Conservation (phyloP, 2,329 filamentous ascomycete species). For the Nemania sp. region DNA sequence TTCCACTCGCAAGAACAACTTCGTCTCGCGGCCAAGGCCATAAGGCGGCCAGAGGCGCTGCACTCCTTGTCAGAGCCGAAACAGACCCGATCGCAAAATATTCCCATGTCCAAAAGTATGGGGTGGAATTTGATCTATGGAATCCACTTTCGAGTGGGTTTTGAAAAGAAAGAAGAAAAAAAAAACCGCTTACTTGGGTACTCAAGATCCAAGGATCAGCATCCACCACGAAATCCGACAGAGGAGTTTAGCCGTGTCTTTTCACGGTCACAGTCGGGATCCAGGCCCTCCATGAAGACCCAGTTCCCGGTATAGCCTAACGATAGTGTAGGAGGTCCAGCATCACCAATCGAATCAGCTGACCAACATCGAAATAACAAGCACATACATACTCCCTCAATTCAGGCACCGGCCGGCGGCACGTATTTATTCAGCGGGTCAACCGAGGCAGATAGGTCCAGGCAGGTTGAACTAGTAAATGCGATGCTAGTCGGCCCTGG, state of each 20-base stretch:
- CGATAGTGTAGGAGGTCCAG: neutral
- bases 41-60: conserved; percentile 8
- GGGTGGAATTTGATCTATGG: neutral
- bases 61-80: conserved; percentile 5
- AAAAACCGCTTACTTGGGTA: neutral
- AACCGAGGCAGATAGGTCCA: neutral
- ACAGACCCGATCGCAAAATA: conserved; percentile 7
- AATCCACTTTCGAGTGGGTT: conserved; percentile 6
- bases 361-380: neutral
- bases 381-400: neutral
- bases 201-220: no score
- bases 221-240: no score
- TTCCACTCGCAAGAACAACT: neutral
- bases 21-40: conserved; percentile 1
- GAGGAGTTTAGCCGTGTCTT: neutral
- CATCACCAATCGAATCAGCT: neutral
- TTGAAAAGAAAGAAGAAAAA: no score
- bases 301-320: neutral
- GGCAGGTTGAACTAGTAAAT: neutral
- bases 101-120: conserved; percentile 1
- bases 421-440: neutral
- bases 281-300: conserved; percentile 2
- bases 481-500: neutral
- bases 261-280: neutral
- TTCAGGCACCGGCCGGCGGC: conserved; percentile 5